Base-by-base conservation (phyloP, 148 eudicot species). In the Drosera capensis region DNA sequence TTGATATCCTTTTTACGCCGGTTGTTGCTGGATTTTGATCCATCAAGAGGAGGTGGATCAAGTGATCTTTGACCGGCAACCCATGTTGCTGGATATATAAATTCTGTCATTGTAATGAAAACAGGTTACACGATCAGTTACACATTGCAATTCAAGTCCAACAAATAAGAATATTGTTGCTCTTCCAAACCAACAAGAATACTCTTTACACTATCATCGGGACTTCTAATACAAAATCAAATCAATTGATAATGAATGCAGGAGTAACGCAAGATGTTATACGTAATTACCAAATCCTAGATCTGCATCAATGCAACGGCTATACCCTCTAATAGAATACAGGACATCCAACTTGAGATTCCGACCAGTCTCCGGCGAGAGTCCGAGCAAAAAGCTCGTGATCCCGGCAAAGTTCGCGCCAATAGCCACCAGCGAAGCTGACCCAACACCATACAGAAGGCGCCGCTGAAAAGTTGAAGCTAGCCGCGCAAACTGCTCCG, bases 361-460 rank as follows among this genome's bases (percentile, higher is more conserved):
- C 55, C 93, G 72, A 28, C 93, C 84, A 31, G 58, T 57, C 14
- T 80, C 85, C 20, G 95, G 93, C 17, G 78, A 73, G 36, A 74
- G 56, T 11, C 99, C 82, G 0, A 90, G 78, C 11, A 81, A 66
- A 48, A 74, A 78, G 53, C 99, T 85, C 2, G 99, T 80, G 30
- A 85, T 62, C 23, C 95, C 94, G 1, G 67, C 64, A 23, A 90
- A 85, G 58, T 85, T 81, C 24, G 94, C 99, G 3, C 99, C 99
- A 26, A 76, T 30, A 14, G 95, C 93, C 8, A 85, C 75, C 16
- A 70, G 16, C 49, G 95, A 75, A 51, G 95, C 82, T n/a, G 95
- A 55, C 44, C 88, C 82, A 46, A 80, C 20, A n/a, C 99, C 95
- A 0, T 72, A 49, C 5, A 84, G 39, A 23, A 90, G 60, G 29